A percentile compares a stretch with the other conserved stretches of the same genome.
These are phyloP conservation scores for Hemerocallis citrina DNA, from an alignment of 106 monocot species.

Conservation along the genomic window DNA sequence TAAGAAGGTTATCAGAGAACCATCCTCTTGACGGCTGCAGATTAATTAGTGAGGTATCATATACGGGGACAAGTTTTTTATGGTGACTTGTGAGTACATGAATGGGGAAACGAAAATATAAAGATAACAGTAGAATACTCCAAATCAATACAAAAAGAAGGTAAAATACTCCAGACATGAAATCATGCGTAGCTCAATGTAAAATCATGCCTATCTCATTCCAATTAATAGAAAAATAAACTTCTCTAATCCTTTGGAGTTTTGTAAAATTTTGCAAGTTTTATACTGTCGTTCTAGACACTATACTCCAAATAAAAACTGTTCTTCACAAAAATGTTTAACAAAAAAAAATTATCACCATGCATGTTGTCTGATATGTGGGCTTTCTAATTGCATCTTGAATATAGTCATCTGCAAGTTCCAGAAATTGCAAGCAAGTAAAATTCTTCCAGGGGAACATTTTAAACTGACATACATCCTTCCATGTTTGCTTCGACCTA, in stretches of 20 bases:
- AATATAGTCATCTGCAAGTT: constrained; percentile 85
- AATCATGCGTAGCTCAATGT: background rate
- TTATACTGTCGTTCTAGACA: no score
- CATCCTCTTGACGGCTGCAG: constrained; percentile 49
- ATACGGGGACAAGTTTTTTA: no score
- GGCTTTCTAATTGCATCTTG: constrained; percentile 67
- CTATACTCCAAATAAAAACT: no score
- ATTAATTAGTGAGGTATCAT: constrained; percentile 9
- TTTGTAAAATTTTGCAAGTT: no score
- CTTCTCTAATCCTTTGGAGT: no score
- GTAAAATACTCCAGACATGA: background rate
- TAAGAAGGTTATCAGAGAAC: constrained; percentile 35
- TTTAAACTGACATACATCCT: constrained; percentile 67
- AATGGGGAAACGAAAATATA: no score
- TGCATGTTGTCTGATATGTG: constrained; percentile 36
- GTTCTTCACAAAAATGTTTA: no score
- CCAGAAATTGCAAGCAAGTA: constrained; percentile 70
- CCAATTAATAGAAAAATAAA: background rate
- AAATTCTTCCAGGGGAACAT: constrained; percentile 59
- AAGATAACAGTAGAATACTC: no score
- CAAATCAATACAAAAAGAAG: no score
- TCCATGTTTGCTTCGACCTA: constrained; percentile 45
- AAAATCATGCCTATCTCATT: background rate
- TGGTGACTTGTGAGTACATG: background rate
- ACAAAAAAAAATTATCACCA: no score